Base-by-base conservation (phyloP, 106 monocot genomes). In the Allium fistulosum region DNA sequence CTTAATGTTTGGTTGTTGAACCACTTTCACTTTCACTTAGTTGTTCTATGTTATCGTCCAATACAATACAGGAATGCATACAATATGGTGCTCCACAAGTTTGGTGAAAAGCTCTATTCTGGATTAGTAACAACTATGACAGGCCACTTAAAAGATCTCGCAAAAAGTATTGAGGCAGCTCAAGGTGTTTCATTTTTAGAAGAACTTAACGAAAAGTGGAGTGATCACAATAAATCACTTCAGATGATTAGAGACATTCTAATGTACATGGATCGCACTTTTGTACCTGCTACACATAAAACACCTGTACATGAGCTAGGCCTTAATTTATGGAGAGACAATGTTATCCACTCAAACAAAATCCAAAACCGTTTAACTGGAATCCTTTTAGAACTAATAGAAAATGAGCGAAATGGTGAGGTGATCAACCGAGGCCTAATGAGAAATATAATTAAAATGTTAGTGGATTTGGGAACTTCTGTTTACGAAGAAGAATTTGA, bases 261-360 rank as follows among this genome's bases (percentile, higher is more conserved):
- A 37, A 87, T 87, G 87, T 87, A 87, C 69, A 83, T 87, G 87
- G 87, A 87, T 72, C 79, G 87, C 48, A 87, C 83, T n/a, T 87
- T 75, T 66, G 77, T 87, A 48, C 26, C 72, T 2, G 71, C 2
- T 53, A 56, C 53, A 18, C 69, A 71, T 14, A 80, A 83, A 68
- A 77, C 80, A 47, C 83, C 83, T 26, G 87, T 87, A 57, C 77
- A 87, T 72, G 87, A 87, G 51, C 83, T 87, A 57, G 87, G 87
- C 10, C 67, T 87, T 17, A 83, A 83, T 63, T 70, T 87, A 11
- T 87, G 87, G 87, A 83, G 78, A 49, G 87, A 87, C 51, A 67
- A 72, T 37, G 69, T 87, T n/a, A 75, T 83, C n/a, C 78, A 83
- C 27, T 80, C 78, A 7, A 55, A 51, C 51, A 80, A 75, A 26